Base-by-base conservation (phyloP, 805 yeast species). In the Nakazawaea pomicola region DNA sequence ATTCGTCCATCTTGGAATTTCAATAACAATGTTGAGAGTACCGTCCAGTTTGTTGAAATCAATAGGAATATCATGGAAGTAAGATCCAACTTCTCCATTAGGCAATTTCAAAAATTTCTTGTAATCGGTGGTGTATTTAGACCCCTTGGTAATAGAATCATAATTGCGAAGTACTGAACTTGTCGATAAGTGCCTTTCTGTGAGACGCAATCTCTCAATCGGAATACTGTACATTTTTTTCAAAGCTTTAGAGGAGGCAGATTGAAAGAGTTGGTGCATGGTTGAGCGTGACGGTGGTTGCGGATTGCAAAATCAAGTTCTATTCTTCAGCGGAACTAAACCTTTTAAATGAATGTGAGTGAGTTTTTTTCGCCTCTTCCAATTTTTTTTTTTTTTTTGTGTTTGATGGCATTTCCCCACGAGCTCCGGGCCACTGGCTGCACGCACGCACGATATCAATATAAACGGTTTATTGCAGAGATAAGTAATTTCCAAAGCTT, bases 1-100 rank as follows among this genome's bases (percentile, higher is more conserved):
- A 58, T 86, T 84, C 33, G 83, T 64, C 89, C 91, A 84, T 44
- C 90, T 67, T 36, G 91, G 87, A 32, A 84, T 83, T 56, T 84
- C 95, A 21, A 80, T 81, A 44, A 84, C 69, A 80, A 83, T 80
- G 51, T 75, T 73, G 14, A 78, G 80, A 0, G 76, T 70, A 19
- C 56, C 61, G 3, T 50, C 53, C 1, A 53, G 51, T n/a, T 49
- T 45, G 46, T 79, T 63, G 7, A 80, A 56, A 9, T 62, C 65
- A 8, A 83, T 50, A 2, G 90, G 88, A 3, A 83, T 62, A 54
- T 84, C 95, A 54, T 84, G 95, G 63, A 84, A 81, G 54, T 62
- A 80, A 0, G 89, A 81, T 1, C 77, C 75, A 6, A 75, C 51
- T 45, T 68, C 62, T 3, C 74, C 75, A 44, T 65, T 60, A 6